phyloP scores from a whole-genome alignment of 768 basidiomycete species.

The Suillus tomentosus region DNA sequence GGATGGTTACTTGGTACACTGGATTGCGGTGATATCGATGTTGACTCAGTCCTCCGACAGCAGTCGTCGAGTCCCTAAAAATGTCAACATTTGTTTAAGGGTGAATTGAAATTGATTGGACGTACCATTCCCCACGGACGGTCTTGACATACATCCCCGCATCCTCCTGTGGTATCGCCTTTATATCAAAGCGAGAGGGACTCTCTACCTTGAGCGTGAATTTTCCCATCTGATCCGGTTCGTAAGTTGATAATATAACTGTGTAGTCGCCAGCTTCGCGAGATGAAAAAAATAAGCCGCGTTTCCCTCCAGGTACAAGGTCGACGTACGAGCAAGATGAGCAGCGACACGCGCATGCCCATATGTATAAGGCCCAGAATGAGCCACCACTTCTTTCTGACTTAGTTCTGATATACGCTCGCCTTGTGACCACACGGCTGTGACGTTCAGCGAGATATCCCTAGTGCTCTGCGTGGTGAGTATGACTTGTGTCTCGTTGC shows the following conservation, averaged over 20 bases:
- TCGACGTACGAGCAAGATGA: slow-evolving; percentile 52
- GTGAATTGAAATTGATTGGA: slow-evolving; percentile 7
- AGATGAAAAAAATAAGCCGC: not conserved
- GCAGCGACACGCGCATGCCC: slow-evolving; percentile 63
- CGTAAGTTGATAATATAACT: slow-evolving; percentile 83
- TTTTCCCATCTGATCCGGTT: slow-evolving; percentile 64
- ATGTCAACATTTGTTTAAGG: not conserved
- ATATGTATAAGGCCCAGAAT: slow-evolving; percentile 82
- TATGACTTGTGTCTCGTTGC: slow-evolving; percentile 41
- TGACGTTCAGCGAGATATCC: slow-evolving; percentile 73
- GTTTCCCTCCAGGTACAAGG: not conserved
- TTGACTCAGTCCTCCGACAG: slow-evolving; percentile 71
- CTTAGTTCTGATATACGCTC: slow-evolving; percentile 65
- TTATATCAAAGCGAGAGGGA: slow-evolving; percentile 59
- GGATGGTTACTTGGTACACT: slow-evolving; percentile 59
- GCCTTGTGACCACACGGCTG: slow-evolving; percentile 74
- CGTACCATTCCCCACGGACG: slow-evolving; percentile 75
- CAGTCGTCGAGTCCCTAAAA: slow-evolving; percentile 54
- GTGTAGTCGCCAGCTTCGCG: slow-evolving; percentile 68
- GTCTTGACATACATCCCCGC: slow-evolving; percentile 85
- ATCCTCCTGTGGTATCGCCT: slow-evolving; percentile 77
- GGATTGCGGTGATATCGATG: slow-evolving; percentile 71
- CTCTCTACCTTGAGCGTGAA: slow-evolving; percentile 70
- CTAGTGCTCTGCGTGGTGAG: slow-evolving; percentile 57
- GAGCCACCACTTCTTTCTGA: slow-evolving; percentile 68